Evolutionary conservation across 257 asterid species (phyloP).

Genomic region (Plectranthus barbatus): DNA sequence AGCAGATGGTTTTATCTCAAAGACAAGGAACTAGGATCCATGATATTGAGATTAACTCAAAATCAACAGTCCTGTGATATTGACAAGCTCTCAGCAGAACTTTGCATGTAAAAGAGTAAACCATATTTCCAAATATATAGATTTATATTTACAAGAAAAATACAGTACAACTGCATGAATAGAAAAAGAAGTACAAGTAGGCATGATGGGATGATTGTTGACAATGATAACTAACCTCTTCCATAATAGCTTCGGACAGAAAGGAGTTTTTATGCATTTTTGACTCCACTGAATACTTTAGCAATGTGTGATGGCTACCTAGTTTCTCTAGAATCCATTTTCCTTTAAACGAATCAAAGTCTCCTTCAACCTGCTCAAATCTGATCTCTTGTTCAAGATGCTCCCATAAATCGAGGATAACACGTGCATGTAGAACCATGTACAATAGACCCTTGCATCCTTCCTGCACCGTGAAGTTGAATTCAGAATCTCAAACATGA

Average conservation of each 20-base stretch:
- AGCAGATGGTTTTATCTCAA: no score
- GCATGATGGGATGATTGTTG: background rate
- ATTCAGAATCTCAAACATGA: background rate
- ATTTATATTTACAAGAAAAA: background rate
- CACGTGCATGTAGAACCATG: slow-evolving; percentile 97
- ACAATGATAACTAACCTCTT: slow-evolving; percentile 55
- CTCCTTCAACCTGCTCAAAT: slow-evolving; percentile 94
- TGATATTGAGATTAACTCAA: no score
- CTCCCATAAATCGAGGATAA: slow-evolving; percentile 78
- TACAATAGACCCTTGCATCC: slow-evolving; percentile 94
- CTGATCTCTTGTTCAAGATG: slow-evolving; percentile 70
- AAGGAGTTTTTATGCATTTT: slow-evolving; percentile 86
- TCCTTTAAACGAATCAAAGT: slow-evolving; percentile 77
- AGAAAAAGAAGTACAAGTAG: background rate
- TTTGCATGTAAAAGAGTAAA: no score
- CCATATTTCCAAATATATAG: no score
- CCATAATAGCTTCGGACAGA: slow-evolving; percentile 96
- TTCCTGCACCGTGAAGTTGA: slow-evolving; percentile 44
- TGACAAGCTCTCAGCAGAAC: no score
- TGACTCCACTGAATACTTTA: slow-evolving; percentile 85
- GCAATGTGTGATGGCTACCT: slow-evolving; percentile 80
- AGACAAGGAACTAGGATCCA: no score
- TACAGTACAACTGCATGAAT: background rate
- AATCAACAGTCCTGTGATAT: no score
- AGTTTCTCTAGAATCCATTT: slow-evolving; percentile 90